phyloP scores from a whole-genome alignment of 495 filamentous ascomycete species.

The Daldinia concentrica region DNA sequence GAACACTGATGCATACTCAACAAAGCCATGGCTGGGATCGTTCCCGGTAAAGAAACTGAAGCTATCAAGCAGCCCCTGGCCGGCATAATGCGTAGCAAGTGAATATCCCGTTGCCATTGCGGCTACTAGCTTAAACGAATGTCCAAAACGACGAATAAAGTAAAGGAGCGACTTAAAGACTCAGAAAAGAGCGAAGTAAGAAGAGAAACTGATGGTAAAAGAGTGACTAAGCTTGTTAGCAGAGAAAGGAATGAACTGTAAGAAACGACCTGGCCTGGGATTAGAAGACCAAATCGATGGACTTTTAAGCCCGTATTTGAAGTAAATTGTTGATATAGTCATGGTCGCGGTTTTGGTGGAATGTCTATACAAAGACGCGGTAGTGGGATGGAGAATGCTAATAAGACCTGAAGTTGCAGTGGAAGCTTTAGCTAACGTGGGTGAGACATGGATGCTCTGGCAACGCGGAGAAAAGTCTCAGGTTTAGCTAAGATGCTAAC shows the following conservation, averaged over 20 bases:
- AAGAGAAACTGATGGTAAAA: conserved; percentile 20
- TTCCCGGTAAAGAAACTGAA: conserved; percentile 46
- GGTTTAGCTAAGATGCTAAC: conserved; percentile 1
- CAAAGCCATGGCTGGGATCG: conserved; percentile 44
- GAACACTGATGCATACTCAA: conserved; percentile 37
- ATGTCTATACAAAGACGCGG: conserved; percentile 42
- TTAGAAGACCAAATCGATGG: conserved; percentile 2
- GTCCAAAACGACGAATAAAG: conserved; percentile 10
- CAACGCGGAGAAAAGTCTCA: conserved; percentile 25
- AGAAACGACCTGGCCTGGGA: conserved; percentile 21
- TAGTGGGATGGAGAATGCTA: conserved; percentile 39
- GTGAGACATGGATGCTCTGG: conserved; percentile 40
- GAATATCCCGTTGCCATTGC: conserved; percentile 45
- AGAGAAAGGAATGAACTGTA: conserved; percentile 26
- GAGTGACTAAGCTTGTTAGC: conserved; percentile 39
- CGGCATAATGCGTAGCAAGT: conserved; percentile 44
- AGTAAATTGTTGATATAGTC: conserved; percentile 16
- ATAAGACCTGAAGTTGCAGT: conserved; percentile 36
- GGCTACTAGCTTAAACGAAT: conserved; percentile 2
- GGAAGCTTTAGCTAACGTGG: conserved; percentile 26
- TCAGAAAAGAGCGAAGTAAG: conserved; percentile 19
- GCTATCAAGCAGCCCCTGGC: conserved; percentile 47
- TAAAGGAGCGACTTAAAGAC: conserved; percentile 41
- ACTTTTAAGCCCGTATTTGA: conserved; percentile 27
- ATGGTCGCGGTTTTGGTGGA: conserved; percentile 33